phyloP scores from a whole-genome alignment of 2,329 filamentous ascomycete species.

The Aureobasidium namibiae region DNA sequence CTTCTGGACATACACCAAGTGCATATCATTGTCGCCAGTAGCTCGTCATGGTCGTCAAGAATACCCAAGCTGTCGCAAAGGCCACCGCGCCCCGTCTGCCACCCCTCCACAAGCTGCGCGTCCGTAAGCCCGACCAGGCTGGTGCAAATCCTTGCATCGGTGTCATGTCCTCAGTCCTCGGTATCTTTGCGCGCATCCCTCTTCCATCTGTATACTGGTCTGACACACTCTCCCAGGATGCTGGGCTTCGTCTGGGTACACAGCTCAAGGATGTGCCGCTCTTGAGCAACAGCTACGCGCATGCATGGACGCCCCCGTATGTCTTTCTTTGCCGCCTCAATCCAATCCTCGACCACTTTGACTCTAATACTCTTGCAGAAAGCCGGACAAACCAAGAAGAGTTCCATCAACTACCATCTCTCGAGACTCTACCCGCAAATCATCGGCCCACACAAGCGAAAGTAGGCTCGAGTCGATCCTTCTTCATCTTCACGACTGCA shows the following conservation, averaged over 20 bases:
- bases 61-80: conserved; percentile 22
- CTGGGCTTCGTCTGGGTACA: conserved; percentile 74
- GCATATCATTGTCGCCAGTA: neutral
- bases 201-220: neutral
- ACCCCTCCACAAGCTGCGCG: conserved; percentile 54
- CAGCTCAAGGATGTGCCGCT: conserved; percentile 48
- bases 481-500: neutral
- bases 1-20: neutral
- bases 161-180: conserved; percentile 59
- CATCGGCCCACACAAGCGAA: conserved; percentile 61
- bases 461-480: conserved; percentile 27
- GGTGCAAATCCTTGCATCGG: conserved; percentile 57
- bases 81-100: conserved; percentile 44
- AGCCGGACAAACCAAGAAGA: conserved; percentile 53
- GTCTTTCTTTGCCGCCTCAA: conserved; percentile 25
- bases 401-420: conserved; percentile 86
- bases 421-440: conserved; percentile 67
- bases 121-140: conserved; percentile 55
- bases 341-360: neutral
- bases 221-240: conserved; percentile 49
- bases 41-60: conserved; percentile 27
- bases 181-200: conserved; percentile 35
- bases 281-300: conserved; percentile 53
- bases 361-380: conserved; percentile 35
- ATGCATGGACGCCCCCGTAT: conserved; percentile 74